Evolutionary conservation across 768 basidiomycete genomes (phyloP).

Genomic region (Hypholoma fasciculare): DNA sequence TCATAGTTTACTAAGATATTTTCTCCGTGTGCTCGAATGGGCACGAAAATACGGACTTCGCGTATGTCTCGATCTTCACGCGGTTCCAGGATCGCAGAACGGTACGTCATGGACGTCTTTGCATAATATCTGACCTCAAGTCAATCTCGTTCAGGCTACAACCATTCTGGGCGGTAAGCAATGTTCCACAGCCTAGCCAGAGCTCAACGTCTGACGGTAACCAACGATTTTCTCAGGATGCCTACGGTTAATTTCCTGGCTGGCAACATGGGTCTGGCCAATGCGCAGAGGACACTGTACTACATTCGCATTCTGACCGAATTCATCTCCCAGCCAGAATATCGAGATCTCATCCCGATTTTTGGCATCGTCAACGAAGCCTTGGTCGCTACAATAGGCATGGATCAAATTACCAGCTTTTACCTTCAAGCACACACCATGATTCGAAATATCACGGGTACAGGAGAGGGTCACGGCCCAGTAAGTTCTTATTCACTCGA

Average conservation of each 20-base stretch:
- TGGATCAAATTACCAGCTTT: constrained; percentile 54
- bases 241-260: constrained; percentile 60
- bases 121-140: background rate
- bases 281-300: constrained; percentile 77
- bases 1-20: constrained; percentile 43
- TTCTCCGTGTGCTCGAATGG: constrained; percentile 77
- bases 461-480: constrained; percentile 67
- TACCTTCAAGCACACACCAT: constrained; percentile 58
- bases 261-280: constrained; percentile 84
- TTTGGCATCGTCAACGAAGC: constrained; percentile 72
- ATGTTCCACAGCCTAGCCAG: background rate
- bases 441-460: constrained; percentile 70
- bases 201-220: background rate
- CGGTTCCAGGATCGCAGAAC: constrained; percentile 80
- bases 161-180: constrained; percentile 55
- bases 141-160: constrained; percentile 38
- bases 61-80: constrained; percentile 78
- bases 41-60: constrained; percentile 89
- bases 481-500: constrained; percentile 15
- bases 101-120: constrained; percentile 32
- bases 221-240: constrained; percentile 18
- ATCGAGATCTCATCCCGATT: constrained; percentile 50
- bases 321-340: constrained; percentile 75
- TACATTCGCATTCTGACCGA: constrained; percentile 74
- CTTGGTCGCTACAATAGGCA: constrained; percentile 45